phyloP scores from a whole-genome alignment of 306 rosid species.

The Quercus rubra region DNA sequence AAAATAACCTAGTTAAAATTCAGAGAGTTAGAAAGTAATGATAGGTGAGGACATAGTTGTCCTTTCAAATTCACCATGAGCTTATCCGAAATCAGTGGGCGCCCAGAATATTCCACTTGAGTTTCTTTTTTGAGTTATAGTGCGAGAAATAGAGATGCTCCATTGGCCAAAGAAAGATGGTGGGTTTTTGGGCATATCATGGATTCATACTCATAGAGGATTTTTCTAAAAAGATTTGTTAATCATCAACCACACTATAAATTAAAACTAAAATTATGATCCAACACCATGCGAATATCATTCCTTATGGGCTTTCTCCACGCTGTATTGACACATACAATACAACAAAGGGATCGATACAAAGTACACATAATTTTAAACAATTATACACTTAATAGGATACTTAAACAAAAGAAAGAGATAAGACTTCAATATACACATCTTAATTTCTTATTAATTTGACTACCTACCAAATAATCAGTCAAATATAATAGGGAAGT shows the following conservation, averaged over 20 bases:
- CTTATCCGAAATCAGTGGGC: conserved; percentile 58
- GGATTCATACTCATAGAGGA: conserved; percentile 3
- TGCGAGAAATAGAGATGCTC: conserved; percentile 8
- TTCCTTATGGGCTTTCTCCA: too few species aligned
- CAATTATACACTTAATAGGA: too few species aligned
- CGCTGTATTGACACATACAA: too few species aligned
- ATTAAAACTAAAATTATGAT: neutral
- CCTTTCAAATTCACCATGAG: conserved; percentile 11
- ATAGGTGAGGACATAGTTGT: conserved; percentile 25
- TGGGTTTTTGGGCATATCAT: neutral
- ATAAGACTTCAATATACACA: too few species aligned
- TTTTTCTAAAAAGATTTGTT: neutral
- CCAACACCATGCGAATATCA: neutral
- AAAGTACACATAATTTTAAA: too few species aligned
- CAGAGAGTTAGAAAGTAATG: neutral
- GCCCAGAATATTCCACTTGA: conserved; percentile 38
- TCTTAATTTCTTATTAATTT: too few species aligned
- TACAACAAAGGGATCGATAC: too few species aligned
- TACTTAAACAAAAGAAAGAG: too few species aligned
- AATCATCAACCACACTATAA: neutral
- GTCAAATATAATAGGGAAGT: too few species aligned
- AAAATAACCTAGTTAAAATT: neutral
- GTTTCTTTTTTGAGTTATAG: neutral
- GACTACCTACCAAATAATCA: too few species aligned
- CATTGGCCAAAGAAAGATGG: conserved; percentile 5